These are phyloP conservation scores for Colletotrichum phormii DNA, from an alignment of 2,329 filamentous ascomycete species.

Conservation along the genomic window DNA sequence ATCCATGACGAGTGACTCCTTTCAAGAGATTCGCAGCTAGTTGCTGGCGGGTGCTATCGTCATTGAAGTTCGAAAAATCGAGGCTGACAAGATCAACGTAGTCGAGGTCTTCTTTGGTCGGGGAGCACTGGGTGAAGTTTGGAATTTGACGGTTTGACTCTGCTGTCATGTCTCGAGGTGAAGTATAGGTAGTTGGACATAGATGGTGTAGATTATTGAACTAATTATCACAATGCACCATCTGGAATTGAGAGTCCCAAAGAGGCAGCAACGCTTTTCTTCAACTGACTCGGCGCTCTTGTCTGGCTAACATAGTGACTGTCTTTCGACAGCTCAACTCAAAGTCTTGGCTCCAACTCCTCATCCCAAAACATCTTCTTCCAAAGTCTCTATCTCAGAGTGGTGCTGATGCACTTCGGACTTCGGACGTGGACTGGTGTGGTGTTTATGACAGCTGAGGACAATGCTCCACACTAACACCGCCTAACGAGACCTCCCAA, in stretches of 20 bases:
- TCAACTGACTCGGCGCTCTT: too few species aligned
- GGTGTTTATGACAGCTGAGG: background rate
- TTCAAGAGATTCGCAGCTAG: background rate
- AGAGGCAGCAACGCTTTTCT: too few species aligned
- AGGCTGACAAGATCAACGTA: background rate
- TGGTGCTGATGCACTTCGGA: slow-evolving; percentile 6
- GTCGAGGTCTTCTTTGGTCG: background rate
- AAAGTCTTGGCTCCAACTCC: background rate
- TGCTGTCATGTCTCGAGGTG: background rate
- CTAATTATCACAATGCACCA: too few species aligned
- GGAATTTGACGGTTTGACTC: background rate
- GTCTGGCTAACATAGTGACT: background rate
- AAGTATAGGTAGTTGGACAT: background rate
- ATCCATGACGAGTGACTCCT: background rate
- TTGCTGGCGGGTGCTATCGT: background rate
- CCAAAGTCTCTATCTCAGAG: background rate
- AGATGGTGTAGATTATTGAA: background rate
- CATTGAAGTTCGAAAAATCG: background rate
- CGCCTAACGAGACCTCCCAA: background rate
- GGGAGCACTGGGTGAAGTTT: background rate
- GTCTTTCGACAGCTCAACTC: background rate
- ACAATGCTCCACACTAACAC: slow-evolving; percentile 12
- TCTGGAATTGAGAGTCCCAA: too few species aligned
- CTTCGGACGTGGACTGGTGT: slow-evolving; percentile 7
- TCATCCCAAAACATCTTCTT: background rate